Base-by-base conservation (phyloP, 140 eudicot genomes). In the Flaveria floridana region DNA sequence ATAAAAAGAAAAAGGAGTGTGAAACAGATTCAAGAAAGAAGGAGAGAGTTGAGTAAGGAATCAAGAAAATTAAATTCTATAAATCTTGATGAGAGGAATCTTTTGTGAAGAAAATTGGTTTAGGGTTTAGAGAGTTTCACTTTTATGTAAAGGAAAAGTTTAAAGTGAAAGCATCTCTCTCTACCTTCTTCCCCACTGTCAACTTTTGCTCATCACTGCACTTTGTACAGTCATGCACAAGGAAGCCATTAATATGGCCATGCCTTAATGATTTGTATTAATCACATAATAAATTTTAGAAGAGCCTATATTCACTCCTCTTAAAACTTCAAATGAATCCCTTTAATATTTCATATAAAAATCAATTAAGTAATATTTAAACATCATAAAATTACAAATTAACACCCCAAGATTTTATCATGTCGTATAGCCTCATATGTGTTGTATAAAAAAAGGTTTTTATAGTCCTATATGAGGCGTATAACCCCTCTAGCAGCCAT, bases 201-300 rank as follows among this genome's bases (percentile, higher is more conserved):
- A 79, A 78, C 71, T 65, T 77, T 79, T 79, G 65, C 79, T 79
- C 76, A 80, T 58, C 72, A 74, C 72, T 80, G 80, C 72, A 80
- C 80, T 68, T 74, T 80, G 80, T 74, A 68, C 84, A 80, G 84
- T 67, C 84, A 80, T 67, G 76, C 80, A 73, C 76, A 79, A 79
- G 70, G 56, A 79, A 52, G 68, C 83, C 82, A 72, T 79, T 65
- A 67, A 79, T 72, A 72, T 61, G 21, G 13, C 68, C 41, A 37
- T 37, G 73, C 79, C 67, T 79, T 79, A 62, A 71, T 79, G 68
- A 39, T 44, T 51, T 71, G 68, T 71, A 78, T 77, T 71, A 41
- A 47, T 65, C 37, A 46, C 47, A 77, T 77, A 57, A 28, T 65
- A 18, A 68, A 53, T 39, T 37, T 39, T 28, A 1, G 0, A 44